A percentile compares a stretch with the other conserved stretches of the same genome.
phyloP scores from a whole-genome alignment of 2,329 filamentous ascomycete species.

The Geosmithia putterillii region DNA sequence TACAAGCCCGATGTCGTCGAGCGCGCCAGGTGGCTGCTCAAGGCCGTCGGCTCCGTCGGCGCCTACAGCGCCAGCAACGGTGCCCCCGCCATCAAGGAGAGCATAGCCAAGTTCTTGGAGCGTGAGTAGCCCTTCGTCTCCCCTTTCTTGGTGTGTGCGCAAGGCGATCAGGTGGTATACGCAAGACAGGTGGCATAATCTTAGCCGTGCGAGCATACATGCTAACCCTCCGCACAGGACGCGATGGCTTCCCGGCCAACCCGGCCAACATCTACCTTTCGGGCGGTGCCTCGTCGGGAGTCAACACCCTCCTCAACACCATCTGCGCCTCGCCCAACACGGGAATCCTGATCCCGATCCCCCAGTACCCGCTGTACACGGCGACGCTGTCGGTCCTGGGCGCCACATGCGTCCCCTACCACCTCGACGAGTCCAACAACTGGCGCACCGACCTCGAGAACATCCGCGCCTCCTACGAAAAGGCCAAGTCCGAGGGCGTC shows the following conservation, averaged over 20 bases:
- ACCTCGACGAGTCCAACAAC: slow-evolving; percentile 71
- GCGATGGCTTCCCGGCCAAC: slow-evolving; percentile 80
- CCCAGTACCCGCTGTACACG: slow-evolving; percentile 96
- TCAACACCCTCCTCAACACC: slow-evolving; percentile 84
- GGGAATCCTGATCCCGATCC: slow-evolving; percentile 87
- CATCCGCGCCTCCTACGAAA: slow-evolving; percentile 61
- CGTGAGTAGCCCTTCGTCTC: slow-evolving; percentile 36
- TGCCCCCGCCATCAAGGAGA: slow-evolving; percentile 74
- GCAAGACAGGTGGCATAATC: neutral
- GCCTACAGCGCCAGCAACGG: slow-evolving; percentile 95
- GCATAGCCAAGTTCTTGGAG: slow-evolving; percentile 87
- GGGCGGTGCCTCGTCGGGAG: slow-evolving; percentile 82
- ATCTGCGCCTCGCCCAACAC: slow-evolving; percentile 68
- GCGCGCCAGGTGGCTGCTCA: slow-evolving; percentile 68
- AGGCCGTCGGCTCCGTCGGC: slow-evolving; percentile 79
- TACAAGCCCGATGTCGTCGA: slow-evolving; percentile 87
- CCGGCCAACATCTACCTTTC: slow-evolving; percentile 79
- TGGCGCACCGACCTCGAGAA: slow-evolving; percentile 83
- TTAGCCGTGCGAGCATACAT: neutral
- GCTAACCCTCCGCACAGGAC: slow-evolving; percentile 32
- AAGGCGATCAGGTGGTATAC: too few species aligned
- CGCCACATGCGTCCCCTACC: slow-evolving; percentile 82
- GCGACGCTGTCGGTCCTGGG: slow-evolving; percentile 79
- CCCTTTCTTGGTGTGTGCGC: too few species aligned
- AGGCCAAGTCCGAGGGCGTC: slow-evolving; percentile 63